Evolutionary conservation across 352 stramenopile species (phyloP).

Genomic region (Hyaloperonospora arabidopsidis): DNA sequence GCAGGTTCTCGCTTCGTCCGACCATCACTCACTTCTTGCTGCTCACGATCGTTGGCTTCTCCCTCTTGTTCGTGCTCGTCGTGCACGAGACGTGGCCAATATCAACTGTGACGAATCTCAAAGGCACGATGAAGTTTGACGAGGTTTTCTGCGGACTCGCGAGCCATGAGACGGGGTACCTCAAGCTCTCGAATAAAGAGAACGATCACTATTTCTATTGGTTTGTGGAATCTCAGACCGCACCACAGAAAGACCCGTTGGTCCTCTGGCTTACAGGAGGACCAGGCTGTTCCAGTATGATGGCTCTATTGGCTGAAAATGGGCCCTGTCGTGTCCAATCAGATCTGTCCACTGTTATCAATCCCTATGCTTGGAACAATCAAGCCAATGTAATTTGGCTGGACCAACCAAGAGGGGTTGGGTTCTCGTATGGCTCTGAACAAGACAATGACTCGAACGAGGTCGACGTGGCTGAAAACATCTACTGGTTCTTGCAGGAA

Average conservation of each 20-base stretch:
- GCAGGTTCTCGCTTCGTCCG: background rate
- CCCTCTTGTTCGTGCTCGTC: conserved; percentile 31
- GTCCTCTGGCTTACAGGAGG: conserved; percentile 64
- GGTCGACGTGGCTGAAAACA: conserved; percentile 47
- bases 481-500: conserved; percentile 72
- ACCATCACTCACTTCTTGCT: conserved; percentile 9
- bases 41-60: conserved; percentile 20
- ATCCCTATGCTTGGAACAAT: conserved; percentile 56
- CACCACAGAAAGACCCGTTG: conserved; percentile 35
- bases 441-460: conserved; percentile 43
- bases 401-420: conserved; percentile 56
- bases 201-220: conserved; percentile 69
- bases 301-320: conserved; percentile 50
- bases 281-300: conserved; percentile 53
- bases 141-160: conserved; percentile 37
- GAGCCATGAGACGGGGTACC: conserved; percentile 39
- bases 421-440: conserved; percentile 49
- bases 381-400: conserved; percentile 69
- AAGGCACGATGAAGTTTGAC: conserved; percentile 16
- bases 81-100: conserved; percentile 17
- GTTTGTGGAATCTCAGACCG: conserved; percentile 43
- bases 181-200: conserved; percentile 42
- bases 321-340: conserved; percentile 48
- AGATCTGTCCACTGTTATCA: conserved; percentile 36
- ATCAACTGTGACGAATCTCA: conserved; percentile 21